phyloP scores from a whole-genome alignment of 2,329 filamentous ascomycete species.

The Gyromitra esculenta region DNA sequence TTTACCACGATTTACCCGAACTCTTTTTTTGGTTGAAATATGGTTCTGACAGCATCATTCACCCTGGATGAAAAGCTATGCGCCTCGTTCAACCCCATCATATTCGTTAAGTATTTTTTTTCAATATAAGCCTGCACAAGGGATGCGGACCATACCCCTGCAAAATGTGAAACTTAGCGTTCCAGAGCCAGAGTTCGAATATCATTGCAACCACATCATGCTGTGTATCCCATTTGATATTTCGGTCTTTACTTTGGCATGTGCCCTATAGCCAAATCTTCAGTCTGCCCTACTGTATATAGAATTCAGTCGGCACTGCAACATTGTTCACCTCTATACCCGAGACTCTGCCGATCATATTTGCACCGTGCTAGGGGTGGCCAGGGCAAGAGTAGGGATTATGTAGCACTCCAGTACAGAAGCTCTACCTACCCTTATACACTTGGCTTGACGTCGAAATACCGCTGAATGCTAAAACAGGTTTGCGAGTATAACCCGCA shows the following conservation, averaged over 20 bases:
- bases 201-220: conserved; percentile 12
- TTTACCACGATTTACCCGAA: background rate
- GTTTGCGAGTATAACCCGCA: background rate
- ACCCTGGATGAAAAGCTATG: background rate
- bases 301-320: background rate
- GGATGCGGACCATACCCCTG: conserved; percentile 1
- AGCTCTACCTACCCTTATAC: background rate
- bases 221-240: background rate
- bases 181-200: conserved; percentile 1
- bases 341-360: background rate
- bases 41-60: conserved; percentile 29
- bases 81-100: background rate
- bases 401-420: background rate
- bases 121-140: background rate
- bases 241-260: background rate
- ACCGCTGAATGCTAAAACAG: background rate
- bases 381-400: background rate
- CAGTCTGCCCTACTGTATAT: background rate
- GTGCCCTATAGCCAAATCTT: background rate
- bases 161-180: conserved; percentile 6
- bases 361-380: background rate
- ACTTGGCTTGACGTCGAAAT: background rate
- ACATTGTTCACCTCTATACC: background rate
- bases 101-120: background rate
- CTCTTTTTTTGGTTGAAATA: conserved; percentile 27